Conservation (phyloP, 2,329 filamentous ascomycete genomes). For the Ceratocystis lukuohia region DNA sequence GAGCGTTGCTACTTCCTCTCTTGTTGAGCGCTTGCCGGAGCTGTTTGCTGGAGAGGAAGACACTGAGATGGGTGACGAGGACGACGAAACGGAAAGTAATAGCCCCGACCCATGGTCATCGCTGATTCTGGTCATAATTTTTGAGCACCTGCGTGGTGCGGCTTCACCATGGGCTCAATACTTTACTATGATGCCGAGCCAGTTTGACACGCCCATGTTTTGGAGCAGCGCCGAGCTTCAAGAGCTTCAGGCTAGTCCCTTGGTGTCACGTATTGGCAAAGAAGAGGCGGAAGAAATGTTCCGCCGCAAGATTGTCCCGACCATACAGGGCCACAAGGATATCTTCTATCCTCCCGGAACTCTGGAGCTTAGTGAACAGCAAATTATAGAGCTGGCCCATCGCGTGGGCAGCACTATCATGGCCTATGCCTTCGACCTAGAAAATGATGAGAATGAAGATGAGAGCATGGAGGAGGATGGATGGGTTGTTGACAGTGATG, state of each 20-base stretch:
- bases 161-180: constrained; percentile 64
- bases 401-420: constrained; percentile 80
- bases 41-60: constrained; percentile 34
- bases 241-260: constrained; percentile 62
- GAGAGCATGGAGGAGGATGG: constrained; percentile 46
- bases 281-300: constrained; percentile 59
- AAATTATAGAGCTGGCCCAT: constrained; percentile 47
- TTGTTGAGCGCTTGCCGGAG: constrained; percentile 44
- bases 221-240: constrained; percentile 60
- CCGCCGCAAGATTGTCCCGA: constrained; percentile 37
- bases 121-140: constrained; percentile 66
- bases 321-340: constrained; percentile 33
- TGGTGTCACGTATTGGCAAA: constrained; percentile 65
- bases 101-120: constrained; percentile 42
- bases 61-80: constrained; percentile 24
- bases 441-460: constrained; percentile 40
- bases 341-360: constrained; percentile 34
- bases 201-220: constrained; percentile 82
- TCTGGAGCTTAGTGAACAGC: constrained; percentile 29
- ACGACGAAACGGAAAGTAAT: constrained; percentile 26
- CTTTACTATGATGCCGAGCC: constrained; percentile 55
- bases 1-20: constrained; percentile 55
- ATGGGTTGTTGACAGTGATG: constrained; percentile 51
- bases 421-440: constrained; percentile 82
- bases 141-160: constrained; percentile 49